Conservation (phyloP, 345 rosid genomes). For the Noccaea caerulescens region DNA sequence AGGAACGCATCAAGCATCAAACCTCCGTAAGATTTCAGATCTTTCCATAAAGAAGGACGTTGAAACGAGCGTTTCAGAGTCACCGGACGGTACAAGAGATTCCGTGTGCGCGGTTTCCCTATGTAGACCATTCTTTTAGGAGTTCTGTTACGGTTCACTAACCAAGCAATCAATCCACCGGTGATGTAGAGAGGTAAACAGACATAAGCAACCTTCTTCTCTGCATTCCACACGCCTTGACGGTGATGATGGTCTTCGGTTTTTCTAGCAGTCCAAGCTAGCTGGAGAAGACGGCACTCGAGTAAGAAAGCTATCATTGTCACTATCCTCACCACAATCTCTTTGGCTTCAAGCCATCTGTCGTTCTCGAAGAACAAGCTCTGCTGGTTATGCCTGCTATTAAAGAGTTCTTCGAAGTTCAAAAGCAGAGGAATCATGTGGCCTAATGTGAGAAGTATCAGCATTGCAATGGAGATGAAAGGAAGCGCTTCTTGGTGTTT, state of each 20-base stretch:
- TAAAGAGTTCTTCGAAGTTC: slow-evolving; percentile 78
- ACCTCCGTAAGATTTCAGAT: slow-evolving; percentile 75
- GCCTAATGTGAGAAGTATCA: slow-evolving; percentile 64
- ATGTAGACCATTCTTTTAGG: slow-evolving; percentile 37
- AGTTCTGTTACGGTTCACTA: slow-evolving; percentile 47
- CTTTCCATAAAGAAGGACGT: slow-evolving; percentile 60
- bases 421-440: slow-evolving; percentile 80
- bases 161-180: slow-evolving; percentile 73
- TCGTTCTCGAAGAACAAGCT: slow-evolving; percentile 64
- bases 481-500: slow-evolving; percentile 73
- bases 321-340: slow-evolving; percentile 76
- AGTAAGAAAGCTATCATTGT: slow-evolving; percentile 87
- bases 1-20: slow-evolving; percentile 77
- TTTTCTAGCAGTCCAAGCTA: slow-evolving; percentile 70
- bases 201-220: slow-evolving; percentile 61
- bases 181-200: slow-evolving; percentile 64
- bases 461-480: slow-evolving; percentile 69
- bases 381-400: slow-evolving; percentile 50
- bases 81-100: slow-evolving; percentile 16
- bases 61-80: slow-evolving; percentile 38
- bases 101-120: slow-evolving; percentile 25
- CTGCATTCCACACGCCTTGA: slow-evolving; percentile 58
- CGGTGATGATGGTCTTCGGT: slow-evolving; percentile 41
- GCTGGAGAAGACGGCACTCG: slow-evolving; percentile 77
- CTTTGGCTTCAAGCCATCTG: slow-evolving; percentile 87